Base-by-base conservation (phyloP, 2,329 filamentous ascomycete species). In the Clonostachys sp. region DNA sequence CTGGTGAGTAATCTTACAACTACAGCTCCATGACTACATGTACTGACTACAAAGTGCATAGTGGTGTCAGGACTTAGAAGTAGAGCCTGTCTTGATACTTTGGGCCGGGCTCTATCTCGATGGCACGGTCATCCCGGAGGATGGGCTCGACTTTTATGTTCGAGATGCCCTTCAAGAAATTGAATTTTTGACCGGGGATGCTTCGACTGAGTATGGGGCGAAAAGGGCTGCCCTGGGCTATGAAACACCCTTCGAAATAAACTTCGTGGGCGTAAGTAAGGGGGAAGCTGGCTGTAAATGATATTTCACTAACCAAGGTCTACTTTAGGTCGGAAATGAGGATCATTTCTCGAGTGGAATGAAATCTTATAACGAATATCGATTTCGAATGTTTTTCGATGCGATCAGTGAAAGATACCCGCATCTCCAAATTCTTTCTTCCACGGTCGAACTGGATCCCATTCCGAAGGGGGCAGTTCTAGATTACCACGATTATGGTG, bases 91-190 rank as follows among this genome's bases (percentile, higher is more conserved):
- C 6, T 43, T 48, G 16, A 34, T 36, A 10, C 20, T 47, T 17
- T 47, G 14, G 13, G 18, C 9, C 16, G 47, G 47, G 7, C 47
- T 48, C 17, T 45, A 45, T 24, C 60, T 78, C 2, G 61, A 61
- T 18, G 55, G 56, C n/a, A 63, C 68, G 12, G 63, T 65, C 5
- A 67, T 70, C 9, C 53, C 73, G 12, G 63, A 73, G 20, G 57
- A 61, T 6, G 68, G 72, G 8, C 59, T 80, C 6, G 54, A 67
- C 30, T 66, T 66, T 3, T 77, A 70, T 45, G 61, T 80, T 12
- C 59, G 77, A 12, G 69, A 73, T 48, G 73, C 69, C 2, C 55
- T 78, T 36, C 64, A 79, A 51, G 73, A 79, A 53, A 62, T 80
- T 20, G 74, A 80, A 53, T 79, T 78, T 55, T 59, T 78, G 17